Conservation (phyloP, 2,329 filamentous ascomycete genomes). For the Ophiostoma sp. region DNA sequence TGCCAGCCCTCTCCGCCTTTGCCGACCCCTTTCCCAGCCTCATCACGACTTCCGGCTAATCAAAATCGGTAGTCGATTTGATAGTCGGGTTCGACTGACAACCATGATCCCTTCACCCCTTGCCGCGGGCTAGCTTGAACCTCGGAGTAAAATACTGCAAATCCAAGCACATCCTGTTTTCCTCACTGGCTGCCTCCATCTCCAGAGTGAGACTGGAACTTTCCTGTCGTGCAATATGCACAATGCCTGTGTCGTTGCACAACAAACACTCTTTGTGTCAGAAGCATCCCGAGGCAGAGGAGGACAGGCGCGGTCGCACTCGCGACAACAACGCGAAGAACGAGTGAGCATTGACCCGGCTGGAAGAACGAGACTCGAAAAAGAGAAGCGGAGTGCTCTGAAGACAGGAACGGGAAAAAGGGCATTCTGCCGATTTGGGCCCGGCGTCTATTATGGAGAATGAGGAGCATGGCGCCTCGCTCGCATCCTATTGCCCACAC, state of each 20-base stretch:
- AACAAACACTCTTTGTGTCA: not conserved
- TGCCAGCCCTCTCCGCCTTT: not conserved
- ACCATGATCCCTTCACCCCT: not conserved
- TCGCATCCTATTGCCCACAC: not conserved
- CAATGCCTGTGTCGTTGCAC: slow-evolving; percentile 7
- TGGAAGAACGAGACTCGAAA: not conserved
- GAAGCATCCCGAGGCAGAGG: not conserved
- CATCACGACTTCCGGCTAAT: not conserved
- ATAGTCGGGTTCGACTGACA: not conserved
- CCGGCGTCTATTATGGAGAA: not conserved
- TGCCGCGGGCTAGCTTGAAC: not conserved
- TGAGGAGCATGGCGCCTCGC: not conserved
- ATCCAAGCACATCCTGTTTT: too few species aligned
- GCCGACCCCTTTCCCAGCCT: not conserved
- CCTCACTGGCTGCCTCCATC: not conserved
- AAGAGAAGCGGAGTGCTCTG: not conserved
- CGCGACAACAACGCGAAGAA: not conserved
- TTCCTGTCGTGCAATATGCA: slow-evolving; percentile 6
- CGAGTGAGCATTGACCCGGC: not conserved
- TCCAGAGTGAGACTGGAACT: not conserved
- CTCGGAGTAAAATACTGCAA: not conserved
- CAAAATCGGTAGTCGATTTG: not conserved
- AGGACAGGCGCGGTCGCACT: not conserved
- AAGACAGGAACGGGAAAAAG: not conserved
- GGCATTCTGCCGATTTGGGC: not conserved